Evolutionary conservation across 768 basidiomycete species (phyloP).

Genomic region (Neoboletus brunneissimus): DNA sequence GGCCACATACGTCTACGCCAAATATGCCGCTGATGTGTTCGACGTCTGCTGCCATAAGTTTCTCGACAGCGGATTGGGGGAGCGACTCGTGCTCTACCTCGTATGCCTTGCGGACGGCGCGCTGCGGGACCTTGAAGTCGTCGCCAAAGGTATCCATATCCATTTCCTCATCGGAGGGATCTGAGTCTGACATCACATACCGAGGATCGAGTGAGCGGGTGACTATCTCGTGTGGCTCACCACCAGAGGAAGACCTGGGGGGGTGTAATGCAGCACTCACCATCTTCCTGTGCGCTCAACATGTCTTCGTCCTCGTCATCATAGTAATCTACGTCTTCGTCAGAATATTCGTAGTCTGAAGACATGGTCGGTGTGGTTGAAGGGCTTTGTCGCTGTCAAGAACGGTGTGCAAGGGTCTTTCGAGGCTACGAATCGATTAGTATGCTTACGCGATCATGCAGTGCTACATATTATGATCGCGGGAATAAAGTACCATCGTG

Average conservation of each 20-base stretch:
- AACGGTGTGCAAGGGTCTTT: constrained; percentile 16
- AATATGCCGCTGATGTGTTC: constrained; percentile 88
- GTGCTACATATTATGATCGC: constrained; percentile 14
- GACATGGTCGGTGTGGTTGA: constrained; percentile 38
- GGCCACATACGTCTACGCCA: constrained; percentile 78
- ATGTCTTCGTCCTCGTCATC: constrained; percentile 74
- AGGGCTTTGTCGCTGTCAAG: constrained; percentile 15
- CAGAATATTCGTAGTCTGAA: constrained; percentile 71
- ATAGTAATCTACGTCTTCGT: constrained; percentile 63
- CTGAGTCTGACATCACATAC: constrained; percentile 33
- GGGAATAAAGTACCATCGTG: constrained; percentile 3
- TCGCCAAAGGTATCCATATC: constrained; percentile 65
- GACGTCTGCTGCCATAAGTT: constrained; percentile 71
- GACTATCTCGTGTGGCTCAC: constrained; percentile 17
- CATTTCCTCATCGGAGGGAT: constrained; percentile 57
- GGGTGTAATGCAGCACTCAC: constrained; percentile 30
- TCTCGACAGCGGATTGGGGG: constrained; percentile 68
- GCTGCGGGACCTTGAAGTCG: constrained; percentile 57
- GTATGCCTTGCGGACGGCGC: constrained; percentile 65
- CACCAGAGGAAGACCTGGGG: constrained; percentile 13
- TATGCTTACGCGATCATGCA: constrained; percentile 25
- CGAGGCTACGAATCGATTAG: constrained; percentile 26
- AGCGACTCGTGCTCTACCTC: constrained; percentile 85
- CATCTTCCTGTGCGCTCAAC: constrained; percentile 57
- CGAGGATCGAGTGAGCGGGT: constrained; percentile 21